Evolutionary conservation across 805 yeast species (phyloP), one percentile per base, ranked within the genome.

Genomic region (Candida rishiriensis): DNA sequence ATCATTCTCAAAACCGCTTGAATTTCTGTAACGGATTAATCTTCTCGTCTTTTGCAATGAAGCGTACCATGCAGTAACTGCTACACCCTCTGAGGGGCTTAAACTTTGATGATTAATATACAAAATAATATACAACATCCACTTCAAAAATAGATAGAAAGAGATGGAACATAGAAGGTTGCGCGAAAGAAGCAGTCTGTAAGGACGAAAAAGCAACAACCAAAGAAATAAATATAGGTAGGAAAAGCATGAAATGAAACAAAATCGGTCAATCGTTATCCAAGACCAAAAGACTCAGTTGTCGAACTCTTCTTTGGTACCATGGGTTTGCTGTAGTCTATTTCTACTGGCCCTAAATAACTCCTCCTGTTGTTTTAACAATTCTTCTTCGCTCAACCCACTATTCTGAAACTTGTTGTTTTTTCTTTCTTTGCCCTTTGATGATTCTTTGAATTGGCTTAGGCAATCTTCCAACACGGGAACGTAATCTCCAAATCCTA

Each of bases 391-490:
- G 1, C 90, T 72, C 51, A 89, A 73, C 0, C 98, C 98, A 3
- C 95, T 83, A 55, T 88, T 88, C 65, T 89, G 96, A 57, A 93
- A 85, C 68, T 93, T 93, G 61, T 91, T 89, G 54, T 85, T 88
- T 60, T 88, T 87, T 66, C 86, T 83, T 56, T 93, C 98, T 54
- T 93, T 84, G 13, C 88, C 86, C 69, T 90, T 89, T 56, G 83
- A 82, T 41, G 83, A 75, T 56, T 89, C 96, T 65, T 88, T 90
- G 66, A 90, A 96, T 54, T 90, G 96, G 36, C 73, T 78, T 50
- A 91, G 71, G 17, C 87, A 87, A 50, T 83, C 82, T 56, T 86
- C 83, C 37, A 93, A 78, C 26, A 88, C 83, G 31, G 85, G 90
- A 41, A 93, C 73, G 63, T 91, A 93, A 47, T 87, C 89, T 28